Base-by-base conservation (phyloP, 1,139 yeast species). In the Saccharomyces hybrid region DNA sequence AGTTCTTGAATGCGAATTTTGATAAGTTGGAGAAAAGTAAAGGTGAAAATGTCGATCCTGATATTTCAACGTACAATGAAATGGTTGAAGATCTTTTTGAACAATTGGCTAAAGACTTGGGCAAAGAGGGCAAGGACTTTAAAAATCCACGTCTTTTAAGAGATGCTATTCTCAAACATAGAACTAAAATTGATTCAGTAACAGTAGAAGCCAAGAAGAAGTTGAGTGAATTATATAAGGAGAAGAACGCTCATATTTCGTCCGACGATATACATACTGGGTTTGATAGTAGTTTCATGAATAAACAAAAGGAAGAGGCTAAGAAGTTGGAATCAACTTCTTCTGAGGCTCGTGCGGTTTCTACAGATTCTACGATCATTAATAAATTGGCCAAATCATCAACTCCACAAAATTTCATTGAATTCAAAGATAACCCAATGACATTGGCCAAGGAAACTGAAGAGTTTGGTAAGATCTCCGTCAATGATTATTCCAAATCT, bases 211-310 rank as follows among this genome's bases (percentile, higher is more conserved):
- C 83, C 52, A 75, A 80, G 46, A 78, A 79, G 47, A 85, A 83
- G 63, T 74, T 90, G 62, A 82, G 80, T 50, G 82, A 81, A 42
- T 75, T 93, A 55, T 78, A 81, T 61, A 78, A 82, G 61, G 96
- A 91, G 66, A 86, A 88, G 63, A 77, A 83, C 8, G 70, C 76
- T 56, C 86, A 88, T 66, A 91, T 93, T 59, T 83, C 95, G 3
- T 85, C 95, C 55, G 98, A 90, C 23, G 99, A 93, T 70, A 79
- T 90, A 46, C 95, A 83, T 62, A 89, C 95, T n/a, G 99, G 97
- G 0, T 93, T 89, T 75, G 96, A 91, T 67, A 80, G 88, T 29
- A 86, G 96, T 0, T 81, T 88, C 63, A 70, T 90, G 68, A 89
- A 88, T 69, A 84, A 82, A 63, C 75, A 74, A 42, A 68, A 71